These are phyloP conservation scores for Salix udensis DNA, from an alignment of 345 rosid genomes.

Conservation along the genomic window DNA sequence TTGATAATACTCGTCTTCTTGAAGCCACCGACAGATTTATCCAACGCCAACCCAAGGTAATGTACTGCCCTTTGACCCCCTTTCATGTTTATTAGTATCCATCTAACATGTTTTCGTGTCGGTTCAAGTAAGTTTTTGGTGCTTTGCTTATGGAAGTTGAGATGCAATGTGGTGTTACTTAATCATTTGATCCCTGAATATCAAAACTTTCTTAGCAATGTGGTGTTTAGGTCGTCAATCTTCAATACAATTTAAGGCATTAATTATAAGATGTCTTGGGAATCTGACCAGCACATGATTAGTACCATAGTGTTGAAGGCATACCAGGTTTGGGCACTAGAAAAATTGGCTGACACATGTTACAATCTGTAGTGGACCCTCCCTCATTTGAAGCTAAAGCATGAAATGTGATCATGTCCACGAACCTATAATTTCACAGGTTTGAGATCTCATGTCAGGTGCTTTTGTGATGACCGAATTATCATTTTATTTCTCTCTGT, in stretches of 20 bases:
- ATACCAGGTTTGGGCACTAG: neutral
- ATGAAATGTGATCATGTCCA: neutral
- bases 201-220: neutral
- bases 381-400: neutral
- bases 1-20: slow-evolving; percentile 83
- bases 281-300: neutral
- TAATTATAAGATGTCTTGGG: neutral
- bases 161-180: neutral
- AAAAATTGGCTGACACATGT: neutral
- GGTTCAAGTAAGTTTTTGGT: neutral
- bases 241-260: neutral
- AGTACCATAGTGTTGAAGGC: neutral
- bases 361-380: neutral
- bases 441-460: neutral
- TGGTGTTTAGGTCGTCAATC: neutral
- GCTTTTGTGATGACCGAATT: neutral
- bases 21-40: slow-evolving; percentile 88
- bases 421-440: neutral
- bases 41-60: slow-evolving; percentile 92
- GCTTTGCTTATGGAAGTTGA: neutral
- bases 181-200: neutral
- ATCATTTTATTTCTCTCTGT: slow-evolving; percentile 11
- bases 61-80: neutral
- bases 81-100: too few species aligned
- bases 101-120: too few species aligned